These are phyloP conservation scores for Xylariaceae sp. DNA, from an alignment of 2,329 filamentous ascomycete genomes.

Conservation along the genomic window DNA sequence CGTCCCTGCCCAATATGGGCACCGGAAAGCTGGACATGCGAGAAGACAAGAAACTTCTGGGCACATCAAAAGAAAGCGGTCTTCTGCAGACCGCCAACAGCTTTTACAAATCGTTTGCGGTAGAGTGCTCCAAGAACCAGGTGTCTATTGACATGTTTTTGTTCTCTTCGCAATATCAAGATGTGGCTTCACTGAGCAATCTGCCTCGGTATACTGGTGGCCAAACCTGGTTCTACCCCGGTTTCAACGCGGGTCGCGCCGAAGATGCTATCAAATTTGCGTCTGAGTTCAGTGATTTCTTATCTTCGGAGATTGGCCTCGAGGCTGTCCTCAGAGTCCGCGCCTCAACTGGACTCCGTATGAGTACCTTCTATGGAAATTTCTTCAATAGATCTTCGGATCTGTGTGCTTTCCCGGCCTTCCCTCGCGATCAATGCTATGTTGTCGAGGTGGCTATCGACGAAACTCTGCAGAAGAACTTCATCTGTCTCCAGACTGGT, in stretches of 20 bases:
- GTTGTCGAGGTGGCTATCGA: constrained; percentile 98
- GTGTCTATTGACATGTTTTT: constrained; percentile 98
- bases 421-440: constrained; percentile 94
- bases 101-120: constrained; percentile 98
- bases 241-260: constrained; percentile 88
- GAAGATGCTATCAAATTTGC: constrained; percentile 99
- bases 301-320: constrained; percentile 93
- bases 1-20: constrained; percentile 85
- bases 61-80: constrained; percentile 84
- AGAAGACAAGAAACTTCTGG: constrained; percentile 93
- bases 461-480: constrained; percentile 85
- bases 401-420: constrained; percentile 94
- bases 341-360: constrained; percentile 88
- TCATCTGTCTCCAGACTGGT: constrained; percentile 89
- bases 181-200: constrained; percentile 94
- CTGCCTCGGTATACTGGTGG: constrained; percentile 93
- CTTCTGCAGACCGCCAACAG: constrained; percentile 89
- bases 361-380: constrained; percentile 98
- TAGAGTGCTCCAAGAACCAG: constrained; percentile 98
- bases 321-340: constrained; percentile 94
- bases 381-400: constrained; percentile 99
- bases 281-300: constrained; percentile 90
- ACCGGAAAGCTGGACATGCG: constrained; percentile 87
- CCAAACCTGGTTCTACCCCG: constrained; percentile 97
- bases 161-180: constrained; percentile 93